Base-by-base conservation (phyloP, 805 yeast genomes). In the Saccharomycopsis malanga region DNA sequence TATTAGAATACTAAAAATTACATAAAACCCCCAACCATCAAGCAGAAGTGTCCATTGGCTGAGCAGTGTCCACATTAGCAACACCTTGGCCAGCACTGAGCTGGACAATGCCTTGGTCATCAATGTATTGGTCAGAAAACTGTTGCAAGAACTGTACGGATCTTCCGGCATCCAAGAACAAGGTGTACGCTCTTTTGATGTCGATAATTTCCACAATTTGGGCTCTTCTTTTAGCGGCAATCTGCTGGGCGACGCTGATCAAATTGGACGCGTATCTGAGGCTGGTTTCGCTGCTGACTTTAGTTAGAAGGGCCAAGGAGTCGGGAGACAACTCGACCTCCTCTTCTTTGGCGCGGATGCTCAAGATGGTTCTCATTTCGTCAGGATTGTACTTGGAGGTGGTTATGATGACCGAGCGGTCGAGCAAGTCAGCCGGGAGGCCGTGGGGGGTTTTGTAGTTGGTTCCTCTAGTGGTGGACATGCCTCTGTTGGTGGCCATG, bases 401-500 rank as follows among this genome's bases (percentile, higher is more conserved):
- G 60, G 93, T 88, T 54, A 93, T 87, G 53, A 93, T 93, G 56
- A 93, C 83, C 30, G 94, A 77, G 64, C 99, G 78, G 68, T 93
- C 99, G 58, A 93, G 79, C 58, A 93, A 72, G 71, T 93, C 99
- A 50, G 85, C 74, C 37, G 99, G 98, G 50, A 93, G 72, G n/a
- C 99, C 99, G 64, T 93, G 99, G 20, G 98, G 96, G 1, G 96
- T 83, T 65, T 82, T 84, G 69, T 87, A 87, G 61, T 79, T 82
- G 25, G 98, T 87, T 44, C 99, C 98, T 60, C 96, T 78, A 21
- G 96, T 88, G 52, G 77, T 81, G n/a, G 96, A 77, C 49, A 91
- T 74, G 45, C 99, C 99, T 64, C 97, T 77, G 69, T 93, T 93
- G 22, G 99, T 89, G 39, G 99, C 99, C 94, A 93, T 86, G 54